Evolutionary conservation across 306 rosid species (phyloP).

Genomic region (Casuarina glauca): DNA sequence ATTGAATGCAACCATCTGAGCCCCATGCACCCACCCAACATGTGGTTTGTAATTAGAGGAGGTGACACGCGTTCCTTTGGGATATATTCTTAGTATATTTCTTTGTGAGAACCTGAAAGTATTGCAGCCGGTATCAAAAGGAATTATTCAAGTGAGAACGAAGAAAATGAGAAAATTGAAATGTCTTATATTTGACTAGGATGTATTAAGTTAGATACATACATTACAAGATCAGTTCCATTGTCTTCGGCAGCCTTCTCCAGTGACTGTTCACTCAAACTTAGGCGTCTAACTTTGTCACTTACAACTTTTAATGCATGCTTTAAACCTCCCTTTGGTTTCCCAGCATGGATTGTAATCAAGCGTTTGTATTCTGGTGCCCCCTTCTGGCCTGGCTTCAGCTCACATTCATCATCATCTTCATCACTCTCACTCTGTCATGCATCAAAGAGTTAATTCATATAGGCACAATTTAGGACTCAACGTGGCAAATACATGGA

Average conservation of each 20-base stretch:
- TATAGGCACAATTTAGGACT: conserved; percentile 16
- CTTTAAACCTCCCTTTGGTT: conserved; percentile 63
- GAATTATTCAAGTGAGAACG: conserved; percentile 1
- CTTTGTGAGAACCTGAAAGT: conserved; percentile 71
- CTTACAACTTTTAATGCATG: conserved; percentile 43
- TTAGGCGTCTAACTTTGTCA: conserved; percentile 74
- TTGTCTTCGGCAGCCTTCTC: conserved; percentile 52
- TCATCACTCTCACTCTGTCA: conserved; percentile 51
- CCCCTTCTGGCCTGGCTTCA: conserved; percentile 43
- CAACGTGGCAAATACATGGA: conserved; percentile 8
- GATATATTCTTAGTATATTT: conserved; percentile 77
- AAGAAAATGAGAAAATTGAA: neutral
- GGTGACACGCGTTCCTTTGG: conserved; percentile 77
- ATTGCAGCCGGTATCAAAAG: conserved; percentile 26
- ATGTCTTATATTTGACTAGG: conserved; percentile 9
- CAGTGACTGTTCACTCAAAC: conserved; percentile 77
- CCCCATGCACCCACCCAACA: conserved; percentile 92
- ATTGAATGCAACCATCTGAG: conserved; percentile 94
- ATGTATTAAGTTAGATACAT: conserved; percentile 5
- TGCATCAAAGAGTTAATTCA: conserved; percentile 19
- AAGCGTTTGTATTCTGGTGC: conserved; percentile 64
- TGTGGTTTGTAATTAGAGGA: conserved; percentile 82
- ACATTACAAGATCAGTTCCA: conserved; percentile 77
- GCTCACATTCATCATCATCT: conserved; percentile 49
- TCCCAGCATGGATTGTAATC: conserved; percentile 91